Percentiles rank a stretch among this genome's conserved stretches.
These are phyloP conservation scores for Torulaspora delbrueckii DNA, from an alignment of 805 yeast species.

Conservation along the genomic window DNA sequence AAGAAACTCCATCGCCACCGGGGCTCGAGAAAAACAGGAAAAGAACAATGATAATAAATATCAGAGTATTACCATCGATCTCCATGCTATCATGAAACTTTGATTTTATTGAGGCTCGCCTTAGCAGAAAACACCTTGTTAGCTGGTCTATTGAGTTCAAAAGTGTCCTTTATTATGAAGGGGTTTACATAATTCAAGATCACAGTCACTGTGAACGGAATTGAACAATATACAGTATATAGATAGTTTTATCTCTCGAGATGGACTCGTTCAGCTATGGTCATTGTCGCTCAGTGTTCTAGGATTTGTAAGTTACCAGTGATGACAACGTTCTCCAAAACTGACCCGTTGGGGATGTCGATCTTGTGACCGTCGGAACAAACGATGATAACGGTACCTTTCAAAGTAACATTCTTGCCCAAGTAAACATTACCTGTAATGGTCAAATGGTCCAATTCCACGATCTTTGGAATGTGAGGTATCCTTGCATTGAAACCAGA, in stretches of 20 bases:
- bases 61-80: constrained; percentile 32
- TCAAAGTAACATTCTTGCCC: constrained; percentile 85
- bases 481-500: constrained; percentile 84
- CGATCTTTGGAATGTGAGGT: constrained; percentile 91
- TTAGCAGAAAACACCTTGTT: background rate
- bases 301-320: constrained; percentile 94
- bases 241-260: too few relatives aligned
- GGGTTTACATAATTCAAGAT: background rate
- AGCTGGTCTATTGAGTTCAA: background rate
- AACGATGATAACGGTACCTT: constrained; percentile 96
- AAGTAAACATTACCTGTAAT: constrained; percentile 93
- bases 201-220: background rate
- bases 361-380: constrained; percentile 96
- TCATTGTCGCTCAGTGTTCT: constrained; percentile 55
- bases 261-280: background rate
- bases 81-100: constrained; percentile 22
- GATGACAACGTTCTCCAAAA: constrained; percentile 92
- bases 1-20: constrained; percentile 33
- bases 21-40: constrained; percentile 33
- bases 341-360: constrained; percentile 94
- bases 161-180: background rate
- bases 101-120: background rate
- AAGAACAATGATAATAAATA: constrained; percentile 30
- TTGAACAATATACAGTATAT: background rate
- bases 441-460: constrained; percentile 95